These are phyloP conservation scores for Niebla homalea DNA, from an alignment of 495 filamentous ascomycete species.

Conservation along the genomic window DNA sequence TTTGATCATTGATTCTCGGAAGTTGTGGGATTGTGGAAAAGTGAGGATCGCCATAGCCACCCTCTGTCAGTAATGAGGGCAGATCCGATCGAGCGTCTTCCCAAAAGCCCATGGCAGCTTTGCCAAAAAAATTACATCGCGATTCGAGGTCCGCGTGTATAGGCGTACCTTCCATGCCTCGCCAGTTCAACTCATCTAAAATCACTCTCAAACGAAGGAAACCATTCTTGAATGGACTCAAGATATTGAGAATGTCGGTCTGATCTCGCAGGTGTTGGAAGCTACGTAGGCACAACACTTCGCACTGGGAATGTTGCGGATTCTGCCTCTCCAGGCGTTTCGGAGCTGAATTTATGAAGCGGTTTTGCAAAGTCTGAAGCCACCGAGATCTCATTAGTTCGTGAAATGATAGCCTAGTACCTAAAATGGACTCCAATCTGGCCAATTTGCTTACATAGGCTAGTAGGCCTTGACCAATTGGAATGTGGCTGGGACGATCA, in stretches of 20 bases:
- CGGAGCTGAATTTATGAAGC: neutral
- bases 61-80: neutral
- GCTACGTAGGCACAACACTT: neutral
- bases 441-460: neutral
- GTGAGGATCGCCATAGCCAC: neutral
- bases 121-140: no score
- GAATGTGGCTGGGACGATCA: neutral
- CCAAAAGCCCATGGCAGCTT: no score
- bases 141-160: neutral
- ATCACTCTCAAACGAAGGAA: no score
- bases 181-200: no score
- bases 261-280: neutral
- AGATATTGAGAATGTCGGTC: neutral
- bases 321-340: neutral
- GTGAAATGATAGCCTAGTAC: no score
- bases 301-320: neutral
- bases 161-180: no score
- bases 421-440: no score
- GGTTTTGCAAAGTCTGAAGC: neutral
- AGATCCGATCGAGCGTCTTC: neutral
- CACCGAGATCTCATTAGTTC: neutral
- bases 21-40: neutral
- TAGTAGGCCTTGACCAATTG: neutral
- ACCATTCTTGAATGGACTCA: no score
- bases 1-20: neutral